phyloP scores from a whole-genome alignment of 2,329 filamentous ascomycete genomes.

The Pseudogymnoascus sp. region DNA sequence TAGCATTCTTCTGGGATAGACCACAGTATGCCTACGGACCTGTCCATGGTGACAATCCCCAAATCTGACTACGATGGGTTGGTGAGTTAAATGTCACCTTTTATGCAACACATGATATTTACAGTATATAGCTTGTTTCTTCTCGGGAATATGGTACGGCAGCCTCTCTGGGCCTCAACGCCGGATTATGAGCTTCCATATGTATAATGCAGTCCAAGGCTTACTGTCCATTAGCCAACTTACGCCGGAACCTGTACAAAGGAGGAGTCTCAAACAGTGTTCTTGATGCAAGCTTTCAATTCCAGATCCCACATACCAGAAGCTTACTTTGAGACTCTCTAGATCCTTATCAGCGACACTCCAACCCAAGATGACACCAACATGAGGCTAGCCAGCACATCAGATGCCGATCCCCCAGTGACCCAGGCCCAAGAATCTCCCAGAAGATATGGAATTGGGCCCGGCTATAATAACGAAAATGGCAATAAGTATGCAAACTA shows the following conservation, averaged over 20 bases:
- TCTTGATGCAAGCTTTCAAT: constrained; percentile 29
- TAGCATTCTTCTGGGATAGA: constrained; percentile 35
- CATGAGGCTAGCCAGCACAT: constrained; percentile 16
- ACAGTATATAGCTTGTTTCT: constrained; percentile 18
- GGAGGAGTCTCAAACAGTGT: constrained; percentile 42
- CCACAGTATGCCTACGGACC: constrained; percentile 27
- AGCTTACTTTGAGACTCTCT: constrained; percentile 14
- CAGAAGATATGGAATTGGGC: constrained; percentile 21
- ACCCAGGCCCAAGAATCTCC: constrained; percentile 15
- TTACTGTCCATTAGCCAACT: constrained; percentile 23
- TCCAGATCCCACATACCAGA: neutral
- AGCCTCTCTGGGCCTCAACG: neutral
- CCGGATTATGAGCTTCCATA: neutral
- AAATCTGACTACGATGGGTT: constrained; percentile 55
- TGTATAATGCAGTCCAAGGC: neutral
- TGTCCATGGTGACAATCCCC: constrained; percentile 45
- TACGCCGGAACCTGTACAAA: constrained; percentile 41
- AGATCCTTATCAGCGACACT: constrained; percentile 24
- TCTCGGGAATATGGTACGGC: constrained; percentile 49
- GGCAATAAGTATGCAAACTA: neutral
- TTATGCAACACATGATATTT: neutral
- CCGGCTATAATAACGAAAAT: neutral
- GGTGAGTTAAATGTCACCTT: constrained; percentile 27
- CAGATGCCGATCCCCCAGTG: constrained; percentile 16
- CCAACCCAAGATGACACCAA: constrained; percentile 13